Evolutionary conservation across 2,329 filamentous ascomycete species (phyloP).

Genomic region (Diaporthe vexans): DNA sequence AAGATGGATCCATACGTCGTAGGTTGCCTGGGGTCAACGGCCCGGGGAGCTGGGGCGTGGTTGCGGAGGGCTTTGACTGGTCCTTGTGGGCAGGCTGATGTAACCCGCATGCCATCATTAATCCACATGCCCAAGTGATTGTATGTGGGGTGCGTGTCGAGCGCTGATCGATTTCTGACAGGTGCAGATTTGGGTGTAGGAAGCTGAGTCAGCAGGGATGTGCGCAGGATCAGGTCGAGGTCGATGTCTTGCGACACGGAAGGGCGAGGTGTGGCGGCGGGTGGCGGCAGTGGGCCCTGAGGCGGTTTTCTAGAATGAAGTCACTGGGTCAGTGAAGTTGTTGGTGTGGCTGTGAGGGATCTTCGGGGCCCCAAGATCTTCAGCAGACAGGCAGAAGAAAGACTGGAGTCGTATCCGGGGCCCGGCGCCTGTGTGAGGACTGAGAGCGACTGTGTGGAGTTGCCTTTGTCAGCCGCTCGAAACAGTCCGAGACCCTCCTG

Average conservation of each 20-base stretch:
- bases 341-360: conserved; percentile 33
- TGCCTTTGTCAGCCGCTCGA: conserved; percentile 35
- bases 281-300: not conserved
- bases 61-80: conserved; percentile 9
- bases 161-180: conserved; percentile 28
- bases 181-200: not conserved
- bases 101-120: conserved; percentile 25
- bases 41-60: conserved; percentile 29
- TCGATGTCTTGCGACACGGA: not conserved
- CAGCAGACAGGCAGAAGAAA: not conserved
- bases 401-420: conserved; percentile 22
- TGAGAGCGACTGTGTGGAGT: conserved; percentile 37
- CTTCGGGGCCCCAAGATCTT: conserved; percentile 34
- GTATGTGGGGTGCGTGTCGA: conserved; percentile 22
- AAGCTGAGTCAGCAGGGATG: conserved; percentile 27
- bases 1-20: conserved; percentile 7
- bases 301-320: conserved; percentile 24
- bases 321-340: conserved; percentile 36
- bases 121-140: conserved; percentile 21
- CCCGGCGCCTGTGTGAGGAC: conserved; percentile 23
- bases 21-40: conserved; percentile 26
- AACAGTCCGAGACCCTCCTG: conserved; percentile 28
- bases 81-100: conserved; percentile 20
- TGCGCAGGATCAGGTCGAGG: not conserved
- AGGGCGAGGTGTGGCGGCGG: conserved; percentile 34